A percentile compares a stretch with the other conserved stretches of the same genome.
Conservation (phyloP, 148 eudicot genomes). For the Heliosperma pusillum region DNA sequence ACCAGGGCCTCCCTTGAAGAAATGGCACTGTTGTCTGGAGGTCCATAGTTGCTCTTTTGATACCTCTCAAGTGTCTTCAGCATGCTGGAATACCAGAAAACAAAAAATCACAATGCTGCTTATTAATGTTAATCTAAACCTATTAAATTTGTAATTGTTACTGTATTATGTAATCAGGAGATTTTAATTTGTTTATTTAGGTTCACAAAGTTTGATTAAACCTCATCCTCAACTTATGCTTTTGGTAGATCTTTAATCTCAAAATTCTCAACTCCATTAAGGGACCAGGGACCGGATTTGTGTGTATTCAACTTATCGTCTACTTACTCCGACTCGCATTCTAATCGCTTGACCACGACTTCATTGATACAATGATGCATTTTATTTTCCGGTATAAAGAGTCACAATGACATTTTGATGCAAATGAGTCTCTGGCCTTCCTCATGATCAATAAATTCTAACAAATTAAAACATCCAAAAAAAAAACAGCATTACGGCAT, state of each 20-base stretch:
- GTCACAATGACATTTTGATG: not conserved
- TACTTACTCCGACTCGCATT: no score
- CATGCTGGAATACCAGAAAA: slow-evolving; percentile 47
- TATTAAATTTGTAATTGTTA: no score
- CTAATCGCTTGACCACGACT: not conserved
- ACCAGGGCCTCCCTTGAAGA: slow-evolving; percentile 91
- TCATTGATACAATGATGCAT: not conserved
- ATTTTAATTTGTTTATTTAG: not conserved
- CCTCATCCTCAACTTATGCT: not conserved
- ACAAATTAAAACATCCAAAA: no score
- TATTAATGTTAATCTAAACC: no score
- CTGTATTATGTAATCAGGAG: no score
- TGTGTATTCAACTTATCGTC: no score
- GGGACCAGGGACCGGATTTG: no score
- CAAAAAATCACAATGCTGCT: not conserved
- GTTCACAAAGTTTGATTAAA: not conserved
- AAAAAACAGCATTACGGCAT: no score
- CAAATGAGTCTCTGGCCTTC: not conserved
- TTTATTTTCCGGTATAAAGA: not conserved
- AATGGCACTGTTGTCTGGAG: slow-evolving; percentile 68
- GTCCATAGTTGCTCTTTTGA: slow-evolving; percentile 94
- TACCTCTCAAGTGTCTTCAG: slow-evolving; percentile 92
- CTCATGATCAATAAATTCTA: no score
- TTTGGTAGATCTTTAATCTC: not conserved
- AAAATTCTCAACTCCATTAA: not conserved